Evolutionary conservation across 139 green algal genomes (phyloP).

Genomic region (Closterium sp.): DNA sequence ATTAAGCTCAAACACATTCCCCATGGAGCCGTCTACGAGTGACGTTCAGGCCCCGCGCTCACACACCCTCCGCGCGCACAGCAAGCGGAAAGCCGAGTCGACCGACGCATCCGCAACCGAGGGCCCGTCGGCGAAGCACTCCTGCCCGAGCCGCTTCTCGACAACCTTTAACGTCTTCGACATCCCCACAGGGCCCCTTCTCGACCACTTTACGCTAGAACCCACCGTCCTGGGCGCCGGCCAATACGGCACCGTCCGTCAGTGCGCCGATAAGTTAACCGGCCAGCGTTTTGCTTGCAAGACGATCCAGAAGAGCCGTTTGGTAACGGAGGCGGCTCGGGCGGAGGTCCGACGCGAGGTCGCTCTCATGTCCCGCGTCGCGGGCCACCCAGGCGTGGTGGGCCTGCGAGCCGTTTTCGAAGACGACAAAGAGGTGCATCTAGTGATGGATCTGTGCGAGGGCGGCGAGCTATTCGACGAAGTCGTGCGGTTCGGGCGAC

Average conservation of each 20-base stretch:
- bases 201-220: not conserved
- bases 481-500: constrained; percentile 57
- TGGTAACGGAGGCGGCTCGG: not conserved
- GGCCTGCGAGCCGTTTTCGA: constrained; percentile 31
- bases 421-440: constrained; percentile 22
- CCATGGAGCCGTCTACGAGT: not conserved
- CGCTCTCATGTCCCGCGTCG: constrained; percentile 27
- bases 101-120: not conserved
- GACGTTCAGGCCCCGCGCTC: not conserved
- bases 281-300: constrained; percentile 68
- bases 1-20: not conserved
- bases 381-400: constrained; percentile 40
- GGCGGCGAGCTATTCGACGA: constrained; percentile 96
- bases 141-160: not conserved
- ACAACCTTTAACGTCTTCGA: not conserved
- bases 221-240: constrained; percentile 12
- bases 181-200: not conserved
- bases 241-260: constrained; percentile 20
- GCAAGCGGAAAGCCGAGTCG: not conserved
- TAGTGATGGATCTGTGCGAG: constrained; percentile 66
- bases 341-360: constrained; percentile 41
- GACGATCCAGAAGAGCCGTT: constrained; percentile 13
- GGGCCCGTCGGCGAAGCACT: not conserved
- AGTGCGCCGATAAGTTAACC: constrained; percentile 5
- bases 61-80: not conserved